Percentiles rank a stretch among this genome's conserved stretches.
Evolutionary conservation across 805 yeast genomes (phyloP).

Genomic region (Saturnispora kantuleensis): DNA sequence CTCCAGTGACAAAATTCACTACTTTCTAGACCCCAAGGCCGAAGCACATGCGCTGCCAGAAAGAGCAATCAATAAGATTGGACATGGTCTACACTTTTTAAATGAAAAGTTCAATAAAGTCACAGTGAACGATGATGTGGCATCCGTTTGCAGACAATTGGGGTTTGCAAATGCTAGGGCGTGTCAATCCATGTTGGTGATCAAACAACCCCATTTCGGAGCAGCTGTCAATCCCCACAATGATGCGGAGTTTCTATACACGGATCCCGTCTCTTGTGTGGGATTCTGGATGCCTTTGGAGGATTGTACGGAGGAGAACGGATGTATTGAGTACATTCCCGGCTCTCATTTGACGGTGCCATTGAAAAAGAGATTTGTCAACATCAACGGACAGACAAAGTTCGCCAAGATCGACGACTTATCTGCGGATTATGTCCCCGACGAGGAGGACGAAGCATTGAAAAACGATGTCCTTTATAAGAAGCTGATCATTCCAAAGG

Average conservation of each 20-base stretch:
- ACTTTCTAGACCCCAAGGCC: constrained; percentile 65
- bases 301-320: constrained; percentile 57
- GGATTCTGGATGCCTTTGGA: constrained; percentile 82
- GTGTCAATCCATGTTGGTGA: constrained; percentile 68
- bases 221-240: constrained; percentile 72
- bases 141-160: constrained; percentile 41
- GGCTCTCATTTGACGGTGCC: constrained; percentile 57
- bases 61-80: constrained; percentile 62
- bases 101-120: constrained; percentile 39
- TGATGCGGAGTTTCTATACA: constrained; percentile 64
- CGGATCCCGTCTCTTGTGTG: constrained; percentile 59
- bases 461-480: constrained; percentile 34
- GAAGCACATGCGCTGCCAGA: constrained; percentile 38
- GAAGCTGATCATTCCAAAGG: constrained; percentile 56
- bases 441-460: constrained; percentile 17
- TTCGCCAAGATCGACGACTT: constrained; percentile 30
- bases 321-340: constrained; percentile 59
- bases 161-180: constrained; percentile 57
- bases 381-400: constrained; percentile 47
- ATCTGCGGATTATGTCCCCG: constrained; percentile 14
- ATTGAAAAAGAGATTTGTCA: constrained; percentile 54
- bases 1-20: constrained; percentile 59
- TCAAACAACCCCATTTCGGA: constrained; percentile 67
- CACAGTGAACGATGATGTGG: constrained; percentile 43
- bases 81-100: constrained; percentile 62